Evolutionary conservation across 768 basidiomycete species (phyloP), one percentile per base, ranked within the genome.

Genomic region (Agrocybe chaxingu): DNA sequence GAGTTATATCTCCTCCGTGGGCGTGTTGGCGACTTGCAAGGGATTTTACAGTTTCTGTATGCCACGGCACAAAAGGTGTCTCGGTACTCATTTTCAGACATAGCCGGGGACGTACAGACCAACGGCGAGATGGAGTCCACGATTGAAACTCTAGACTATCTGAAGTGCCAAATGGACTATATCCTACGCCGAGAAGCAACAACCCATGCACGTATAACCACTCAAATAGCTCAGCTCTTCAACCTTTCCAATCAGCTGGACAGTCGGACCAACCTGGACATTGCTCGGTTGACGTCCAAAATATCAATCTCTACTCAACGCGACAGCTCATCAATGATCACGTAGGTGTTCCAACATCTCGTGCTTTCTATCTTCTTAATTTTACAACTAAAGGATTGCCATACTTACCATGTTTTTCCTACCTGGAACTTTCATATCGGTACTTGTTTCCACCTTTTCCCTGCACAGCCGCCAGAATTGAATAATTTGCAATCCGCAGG

Each of bases 301-400:
- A 54, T 50, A 5, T 43, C 48, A 1, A 35, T 41, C 6, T 31
- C 43, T 11, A 16, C 48, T 30, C 53, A 50, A 45, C 45, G 42
- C 34, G 48, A 46, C n/a, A 50, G 48, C 13, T 49, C 53, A 2
- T 42, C 53, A n/a, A 50, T 54, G 53, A 54, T 54, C 35, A 54
- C 53, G 53, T 54, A 50, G 16, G 48, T 24, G 24, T 5, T 24
- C 24, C 24, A 24, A 24, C 24, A 24, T 24, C 24, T 24, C 24
- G 24, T 5, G n/a, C 3, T 13, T 13, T 13, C 38, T 33, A 11
- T 38, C 31, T 16, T 45, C 31, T 33, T 6, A 49, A n/a, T 9
- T 9, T 18, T n/a, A 29, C 3, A 12, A 24, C 11, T 3, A 12
- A 24, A 54, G 53, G 7, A 46, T 54, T 18, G 53, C 53, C 13